Evolutionary conservation across 768 basidiomycete species (phyloP), one percentile per base, ranked within the genome.

Genomic region (Suillus fuscotomentosus): DNA sequence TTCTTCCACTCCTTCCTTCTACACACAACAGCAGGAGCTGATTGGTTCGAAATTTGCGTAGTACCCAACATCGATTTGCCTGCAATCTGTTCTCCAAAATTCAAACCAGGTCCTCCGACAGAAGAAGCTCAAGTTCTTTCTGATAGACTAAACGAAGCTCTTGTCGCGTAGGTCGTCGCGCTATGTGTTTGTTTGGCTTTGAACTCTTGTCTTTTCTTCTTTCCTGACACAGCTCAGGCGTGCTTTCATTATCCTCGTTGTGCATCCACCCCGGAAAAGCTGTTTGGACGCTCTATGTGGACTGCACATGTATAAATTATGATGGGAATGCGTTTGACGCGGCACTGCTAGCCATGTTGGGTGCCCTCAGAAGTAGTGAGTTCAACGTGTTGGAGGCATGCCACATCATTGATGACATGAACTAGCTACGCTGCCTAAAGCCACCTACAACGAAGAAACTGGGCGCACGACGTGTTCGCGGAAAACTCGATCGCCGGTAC

Each of bases 321-420:
- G 96, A 99, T 73, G 97, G 97, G 6, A 99, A 98, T 71, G 91
- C 84, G 1, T 94, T 96, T 65, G 97, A 99, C 68, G 94, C 97
- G 1, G 84, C 93, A 0, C 81, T 98, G 11, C 73, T 98, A 24
- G 94, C 94, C 0, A 91, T 96, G 82, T 86, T 95, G 57, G 88
- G 91, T 10, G 95, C 97, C 6, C 79, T 99, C 51, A 84, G 81
- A 73, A 94, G 95, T 66, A 91, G 95, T 97, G 69, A 57, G 91
- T 79, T 42, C 20, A 43, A 31, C 39, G 7, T 24, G 10, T 11
- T 24, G 27, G 39, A 22, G 11, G 53, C 10, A 38, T 43, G n/a
- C 5, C 7, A n/a, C 34, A n/a, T n/a, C 5, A 13, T 20, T 54
- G 69, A 72, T 71, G 2, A 8, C n/a, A 13, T 1, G 17, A 36